Evolutionary conservation across 768 basidiomycete species (phyloP), one percentile per base, ranked within the genome.

Genomic region (Trametes elegans): DNA sequence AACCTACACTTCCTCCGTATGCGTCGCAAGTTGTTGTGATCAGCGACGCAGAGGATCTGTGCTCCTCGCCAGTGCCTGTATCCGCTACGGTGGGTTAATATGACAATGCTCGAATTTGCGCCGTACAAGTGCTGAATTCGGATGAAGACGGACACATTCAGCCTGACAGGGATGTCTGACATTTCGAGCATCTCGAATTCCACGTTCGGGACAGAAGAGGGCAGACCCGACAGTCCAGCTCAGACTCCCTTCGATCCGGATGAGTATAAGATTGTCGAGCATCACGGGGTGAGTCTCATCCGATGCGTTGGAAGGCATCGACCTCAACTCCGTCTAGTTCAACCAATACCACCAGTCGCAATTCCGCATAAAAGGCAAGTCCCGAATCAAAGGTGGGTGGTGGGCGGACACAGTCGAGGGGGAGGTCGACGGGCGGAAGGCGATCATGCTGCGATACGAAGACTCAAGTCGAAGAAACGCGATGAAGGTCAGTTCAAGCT

Each of bases 281-380:
- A 73, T 54, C 71, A 70, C 44, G 75, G 75, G 52, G 75, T 76
- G 66, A 28, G 23, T 16, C 19, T 8, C 21, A 8, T 24, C 28
- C 34, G 11, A 6, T 35, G 6, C 34, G 3, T 35, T 19, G 19
- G 11, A 6, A 7, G 40, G 5, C 19, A 11, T 28, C 44, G 36
- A 52, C 26, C 14, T n/a, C 14, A 31, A 2, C 5, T 38, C 24
- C 21, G 1, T 36, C 3, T 54, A 81, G 80, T 81, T 79, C 49
- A 71, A 69, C 41, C 71, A 76, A 49, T 80, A 79, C 55, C 79
- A 80, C 53, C 78, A 78, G 47, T 79, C 78, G 1, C 76, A 82
- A 14, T 66, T 82, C 14, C 53, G 62, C 4, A 48, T 78, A n/a
- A 71, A 66, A 14, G 70, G 73, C 10, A 64, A 66, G 29, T 72